phyloP scores from a whole-genome alignment of 768 basidiomycete genomes.

The Melanogaster broomeanus region DNA sequence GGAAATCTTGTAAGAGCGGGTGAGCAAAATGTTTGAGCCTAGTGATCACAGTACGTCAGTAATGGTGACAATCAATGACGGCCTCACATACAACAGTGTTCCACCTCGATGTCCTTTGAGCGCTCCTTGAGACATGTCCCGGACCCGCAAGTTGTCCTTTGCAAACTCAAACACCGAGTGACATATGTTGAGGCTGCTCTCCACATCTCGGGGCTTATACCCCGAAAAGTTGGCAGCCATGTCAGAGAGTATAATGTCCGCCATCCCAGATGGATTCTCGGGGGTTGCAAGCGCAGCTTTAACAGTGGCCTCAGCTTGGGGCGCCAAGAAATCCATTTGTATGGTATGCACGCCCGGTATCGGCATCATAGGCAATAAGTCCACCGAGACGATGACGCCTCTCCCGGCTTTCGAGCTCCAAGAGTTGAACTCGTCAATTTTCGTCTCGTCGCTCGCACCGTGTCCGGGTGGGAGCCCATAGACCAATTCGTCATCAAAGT shows the following conservation, averaged over 20 bases:
- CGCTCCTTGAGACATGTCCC: conserved; percentile 41
- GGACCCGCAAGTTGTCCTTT: conserved; percentile 49
- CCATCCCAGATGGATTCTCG: conserved; percentile 42
- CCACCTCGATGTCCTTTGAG: conserved; percentile 42
- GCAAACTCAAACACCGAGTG: conserved; percentile 73
- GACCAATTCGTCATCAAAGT: background rate
- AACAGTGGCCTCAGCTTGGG: conserved; percentile 48
- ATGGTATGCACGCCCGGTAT: conserved; percentile 75
- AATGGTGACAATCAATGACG: background rate
- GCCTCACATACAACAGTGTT: conserved; percentile 49
- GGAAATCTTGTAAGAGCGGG: conserved; percentile 69
- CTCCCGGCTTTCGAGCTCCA: conserved; percentile 29
- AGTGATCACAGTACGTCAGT: background rate
- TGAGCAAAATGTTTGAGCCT: conserved; percentile 89
- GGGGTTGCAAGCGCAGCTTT: conserved; percentile 35
- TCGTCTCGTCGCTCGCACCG: background rate
- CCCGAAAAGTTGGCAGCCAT: conserved; percentile 89
- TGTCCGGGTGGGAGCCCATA: background rate
- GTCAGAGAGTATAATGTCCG: conserved; percentile 85
- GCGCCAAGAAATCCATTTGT: conserved; percentile 76
- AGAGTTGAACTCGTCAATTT: background rate
- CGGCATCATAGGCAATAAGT: conserved; percentile 70
- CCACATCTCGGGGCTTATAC: conserved; percentile 62
- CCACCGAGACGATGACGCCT: conserved; percentile 71
- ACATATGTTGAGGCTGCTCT: conserved; percentile 72